phyloP scores from a whole-genome alignment of 441 rosid species.

The Corymbia citriodora region DNA sequence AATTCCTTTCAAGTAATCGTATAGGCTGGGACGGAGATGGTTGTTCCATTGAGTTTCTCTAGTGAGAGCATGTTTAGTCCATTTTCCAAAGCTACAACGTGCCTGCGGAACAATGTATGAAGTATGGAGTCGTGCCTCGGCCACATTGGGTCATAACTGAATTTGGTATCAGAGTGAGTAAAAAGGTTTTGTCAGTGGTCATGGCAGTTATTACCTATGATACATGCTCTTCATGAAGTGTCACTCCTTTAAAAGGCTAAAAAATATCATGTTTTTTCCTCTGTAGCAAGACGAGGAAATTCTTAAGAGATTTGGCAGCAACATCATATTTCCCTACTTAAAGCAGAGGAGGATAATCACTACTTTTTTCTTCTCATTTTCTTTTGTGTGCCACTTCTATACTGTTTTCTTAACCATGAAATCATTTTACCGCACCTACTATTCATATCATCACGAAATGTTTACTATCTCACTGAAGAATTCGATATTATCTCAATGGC shows the following conservation, averaged over 20 bases:
- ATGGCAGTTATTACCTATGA: no score
- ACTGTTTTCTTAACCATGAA: background rate
- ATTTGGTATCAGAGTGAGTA: conserved; percentile 56
- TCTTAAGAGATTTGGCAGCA: conserved; percentile 56
- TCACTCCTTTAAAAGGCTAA: background rate
- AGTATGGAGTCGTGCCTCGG: conserved; percentile 50
- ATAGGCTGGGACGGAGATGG: conserved; percentile 83
- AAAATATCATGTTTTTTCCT: background rate
- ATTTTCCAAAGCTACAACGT: conserved; percentile 26
- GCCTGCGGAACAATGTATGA: conserved; percentile 31
- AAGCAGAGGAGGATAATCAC: conserved; percentile 68
- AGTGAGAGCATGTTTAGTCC: conserved; percentile 64
- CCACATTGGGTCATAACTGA: conserved; percentile 84
- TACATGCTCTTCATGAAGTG: background rate
- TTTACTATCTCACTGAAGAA: background rate
- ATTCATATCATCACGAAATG: background rate
- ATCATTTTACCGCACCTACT: background rate
- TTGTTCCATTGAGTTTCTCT: conserved; percentile 70
- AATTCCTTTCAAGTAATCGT: background rate
- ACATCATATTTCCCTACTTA: conserved; percentile 72
- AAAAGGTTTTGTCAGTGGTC: background rate
- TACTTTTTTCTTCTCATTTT: background rate
- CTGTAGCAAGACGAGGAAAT: conserved; percentile 41
- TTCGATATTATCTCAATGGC: background rate
- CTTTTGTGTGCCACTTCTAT: background rate